Evolutionary conservation across 441 rosid genomes (phyloP).

Genomic region (Sinapis alba): DNA sequence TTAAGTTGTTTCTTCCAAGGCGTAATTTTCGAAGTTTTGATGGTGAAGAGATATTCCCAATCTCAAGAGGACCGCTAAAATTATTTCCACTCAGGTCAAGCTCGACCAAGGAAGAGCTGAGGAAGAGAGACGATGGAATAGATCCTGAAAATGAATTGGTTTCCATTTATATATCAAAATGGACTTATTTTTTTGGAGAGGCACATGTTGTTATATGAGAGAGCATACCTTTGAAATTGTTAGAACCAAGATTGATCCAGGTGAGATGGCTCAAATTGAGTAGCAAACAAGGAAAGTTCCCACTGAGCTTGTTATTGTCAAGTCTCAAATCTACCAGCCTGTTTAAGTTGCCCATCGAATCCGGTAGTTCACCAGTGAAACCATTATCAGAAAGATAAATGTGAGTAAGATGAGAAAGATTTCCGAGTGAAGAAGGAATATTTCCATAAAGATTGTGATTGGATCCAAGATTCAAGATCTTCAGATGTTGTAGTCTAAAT

Average conservation of each 20-base stretch:
- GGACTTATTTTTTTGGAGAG: too few species aligned
- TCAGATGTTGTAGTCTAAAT: slow-evolving; percentile 38
- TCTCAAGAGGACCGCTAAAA: slow-evolving; percentile 18
- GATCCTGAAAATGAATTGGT: background rate
- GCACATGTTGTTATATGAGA: too few species aligned
- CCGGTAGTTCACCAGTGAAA: background rate
- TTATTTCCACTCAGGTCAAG: background rate
- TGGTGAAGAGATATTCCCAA: slow-evolving; percentile 18
- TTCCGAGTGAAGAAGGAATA: background rate
- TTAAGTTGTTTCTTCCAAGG: slow-evolving; percentile 14
- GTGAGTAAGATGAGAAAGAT: background rate
- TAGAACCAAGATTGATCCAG: background rate
- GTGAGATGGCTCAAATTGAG: slow-evolving; percentile 12
- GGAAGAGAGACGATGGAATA: background rate
- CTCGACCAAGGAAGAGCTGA: background rate
- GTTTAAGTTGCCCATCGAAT: background rate
- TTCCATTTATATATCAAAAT: background rate
- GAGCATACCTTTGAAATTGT: background rate
- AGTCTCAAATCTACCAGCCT: background rate
- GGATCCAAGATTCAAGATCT: background rate
- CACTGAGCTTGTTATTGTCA: background rate
- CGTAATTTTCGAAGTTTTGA: background rate
- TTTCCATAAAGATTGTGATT: background rate
- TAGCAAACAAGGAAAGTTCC: slow-evolving; percentile 5
- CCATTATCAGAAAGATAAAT: background rate